These are phyloP conservation scores for Suhomyces pyralidae DNA, from an alignment of 805 yeast species.

Conservation along the genomic window DNA sequence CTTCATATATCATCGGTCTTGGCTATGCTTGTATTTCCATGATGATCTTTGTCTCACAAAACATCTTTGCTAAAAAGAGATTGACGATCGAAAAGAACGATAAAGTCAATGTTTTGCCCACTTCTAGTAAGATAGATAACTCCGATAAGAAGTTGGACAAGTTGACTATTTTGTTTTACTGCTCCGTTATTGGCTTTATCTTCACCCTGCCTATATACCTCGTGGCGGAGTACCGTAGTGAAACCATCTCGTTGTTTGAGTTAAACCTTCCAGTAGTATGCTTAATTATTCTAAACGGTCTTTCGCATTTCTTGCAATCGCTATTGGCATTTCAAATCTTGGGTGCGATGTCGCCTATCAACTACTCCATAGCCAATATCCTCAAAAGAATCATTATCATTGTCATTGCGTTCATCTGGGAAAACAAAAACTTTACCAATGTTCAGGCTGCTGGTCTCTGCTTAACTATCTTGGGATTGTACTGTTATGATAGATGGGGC, in stretches of 20 bases:
- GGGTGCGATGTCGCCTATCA: slow-evolving; percentile 70
- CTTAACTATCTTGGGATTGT: slow-evolving; percentile 39
- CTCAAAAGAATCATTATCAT: slow-evolving; percentile 72
- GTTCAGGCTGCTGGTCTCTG: slow-evolving; percentile 35
- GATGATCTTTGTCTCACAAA: slow-evolving; percentile 73
- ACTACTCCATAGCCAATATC: slow-evolving; percentile 76
- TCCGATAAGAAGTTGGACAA: slow-evolving; percentile 54
- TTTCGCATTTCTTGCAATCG: slow-evolving; percentile 69
- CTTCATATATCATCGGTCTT: slow-evolving; percentile 37
- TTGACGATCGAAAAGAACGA: slow-evolving; percentile 45
- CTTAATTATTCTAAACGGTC: slow-evolving; percentile 58
- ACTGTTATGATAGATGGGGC: slow-evolving; percentile 44
- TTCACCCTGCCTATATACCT: slow-evolving; percentile 68
- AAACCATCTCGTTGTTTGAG: slow-evolving; percentile 26
- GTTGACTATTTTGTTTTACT: slow-evolving; percentile 65
- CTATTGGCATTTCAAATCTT: slow-evolving; percentile 73
- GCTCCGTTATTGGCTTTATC: slow-evolving; percentile 65
- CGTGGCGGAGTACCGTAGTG: slow-evolving; percentile 46
- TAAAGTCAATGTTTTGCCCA: slow-evolving; percentile 18
- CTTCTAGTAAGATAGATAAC: slow-evolving; percentile 15
- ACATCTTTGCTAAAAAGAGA: slow-evolving; percentile 74
- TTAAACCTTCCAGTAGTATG: slow-evolving; percentile 28
- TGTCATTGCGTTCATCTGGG: slow-evolving; percentile 62
- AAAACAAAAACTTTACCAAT: slow-evolving; percentile 38
- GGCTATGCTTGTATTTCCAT: slow-evolving; percentile 52